phyloP scores from a whole-genome alignment of 257 asterid species.

The Verbascum thapsus region DNA sequence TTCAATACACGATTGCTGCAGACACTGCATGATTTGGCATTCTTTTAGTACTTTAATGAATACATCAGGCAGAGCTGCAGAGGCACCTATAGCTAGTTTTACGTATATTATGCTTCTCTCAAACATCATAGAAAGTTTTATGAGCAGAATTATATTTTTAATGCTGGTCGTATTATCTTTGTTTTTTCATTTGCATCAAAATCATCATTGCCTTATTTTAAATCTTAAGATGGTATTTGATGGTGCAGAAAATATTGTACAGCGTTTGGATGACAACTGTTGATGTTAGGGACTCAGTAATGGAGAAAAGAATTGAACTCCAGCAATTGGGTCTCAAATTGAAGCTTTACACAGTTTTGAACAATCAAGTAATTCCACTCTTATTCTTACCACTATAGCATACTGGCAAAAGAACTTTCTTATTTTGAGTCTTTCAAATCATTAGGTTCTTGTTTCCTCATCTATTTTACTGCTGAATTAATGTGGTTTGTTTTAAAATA shows the following conservation, averaged over 20 bases:
- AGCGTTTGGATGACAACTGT: constrained; percentile 56
- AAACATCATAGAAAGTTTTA: constrained; percentile 1
- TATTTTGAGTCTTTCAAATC: constrained; percentile 17
- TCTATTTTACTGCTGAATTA: background rate
- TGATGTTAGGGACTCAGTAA: constrained; percentile 52
- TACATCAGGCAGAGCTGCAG: constrained; percentile 11
- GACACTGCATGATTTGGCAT: background rate
- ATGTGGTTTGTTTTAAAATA: constrained; percentile 16
- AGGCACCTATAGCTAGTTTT: constrained; percentile 16
- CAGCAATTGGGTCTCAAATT: constrained; percentile 64
- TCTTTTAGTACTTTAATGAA: background rate
- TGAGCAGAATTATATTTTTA: background rate
- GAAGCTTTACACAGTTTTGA: constrained; percentile 63
- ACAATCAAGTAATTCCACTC: constrained; percentile 60
- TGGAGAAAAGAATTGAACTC: constrained; percentile 60
- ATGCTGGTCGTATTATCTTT: background rate
- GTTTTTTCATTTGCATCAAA: constrained; percentile 14
- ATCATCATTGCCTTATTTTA: constrained; percentile 1
- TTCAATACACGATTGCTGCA: constrained; percentile 12
- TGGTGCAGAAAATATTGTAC: constrained; percentile 69
- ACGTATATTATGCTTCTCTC: background rate
- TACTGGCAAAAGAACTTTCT: constrained; percentile 3
- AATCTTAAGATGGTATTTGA: constrained; percentile 32
- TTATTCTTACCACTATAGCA: background rate
- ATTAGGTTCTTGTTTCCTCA: background rate